Percentiles rank a stretch among this genome's conserved stretches.
These are phyloP conservation scores for Penicillium pulvis DNA, from an alignment of 495 filamentous ascomycete genomes.

Conservation along the genomic window DNA sequence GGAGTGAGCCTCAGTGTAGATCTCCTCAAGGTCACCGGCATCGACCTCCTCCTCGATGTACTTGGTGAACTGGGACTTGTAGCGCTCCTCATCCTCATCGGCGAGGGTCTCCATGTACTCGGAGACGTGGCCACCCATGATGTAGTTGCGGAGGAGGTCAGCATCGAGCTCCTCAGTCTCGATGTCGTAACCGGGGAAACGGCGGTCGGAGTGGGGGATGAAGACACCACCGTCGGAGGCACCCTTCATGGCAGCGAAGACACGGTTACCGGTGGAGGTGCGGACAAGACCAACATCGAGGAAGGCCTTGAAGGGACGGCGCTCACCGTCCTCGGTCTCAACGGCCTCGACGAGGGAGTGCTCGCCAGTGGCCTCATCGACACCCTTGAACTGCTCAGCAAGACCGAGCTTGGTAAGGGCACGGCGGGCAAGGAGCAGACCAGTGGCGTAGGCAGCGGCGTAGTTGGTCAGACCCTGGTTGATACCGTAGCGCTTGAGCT, in stretches of 20 bases:
- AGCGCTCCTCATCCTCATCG: constrained; percentile 99
- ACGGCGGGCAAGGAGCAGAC: constrained; percentile 94
- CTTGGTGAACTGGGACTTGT: constrained; percentile 94
- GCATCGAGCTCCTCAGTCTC: constrained; percentile 97
- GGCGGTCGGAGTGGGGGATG: constrained; percentile 97
- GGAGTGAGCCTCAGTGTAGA: constrained; percentile 93
- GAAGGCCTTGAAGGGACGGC: constrained; percentile 98
- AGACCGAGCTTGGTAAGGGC: constrained; percentile 94
- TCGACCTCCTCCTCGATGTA: constrained; percentile 97
- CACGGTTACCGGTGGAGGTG: constrained; percentile 95
- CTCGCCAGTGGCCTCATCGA: constrained; percentile 94
- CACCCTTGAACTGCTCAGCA: constrained; percentile 85
- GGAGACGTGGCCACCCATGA: constrained; percentile 95
- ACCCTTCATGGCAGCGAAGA: constrained; percentile 99
- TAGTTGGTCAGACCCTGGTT: constrained; percentile 99
- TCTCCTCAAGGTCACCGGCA: constrained; percentile 95
- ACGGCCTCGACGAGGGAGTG: constrained; percentile 89
- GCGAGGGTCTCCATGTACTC: constrained; percentile 99
- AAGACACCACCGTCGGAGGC: constrained; percentile 97
- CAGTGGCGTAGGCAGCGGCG: constrained; percentile 95
- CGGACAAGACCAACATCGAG: constrained; percentile 96
- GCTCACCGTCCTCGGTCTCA: constrained; percentile 78
- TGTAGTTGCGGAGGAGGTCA: constrained; percentile 97
- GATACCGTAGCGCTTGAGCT: constrained; percentile 95
- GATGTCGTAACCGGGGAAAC: constrained; percentile 98